A percentile compares a stretch with the other conserved stretches of the same genome.
phyloP scores from a whole-genome alignment of 495 filamentous ascomycete species.

The Aspergillus avenaceus region DNA sequence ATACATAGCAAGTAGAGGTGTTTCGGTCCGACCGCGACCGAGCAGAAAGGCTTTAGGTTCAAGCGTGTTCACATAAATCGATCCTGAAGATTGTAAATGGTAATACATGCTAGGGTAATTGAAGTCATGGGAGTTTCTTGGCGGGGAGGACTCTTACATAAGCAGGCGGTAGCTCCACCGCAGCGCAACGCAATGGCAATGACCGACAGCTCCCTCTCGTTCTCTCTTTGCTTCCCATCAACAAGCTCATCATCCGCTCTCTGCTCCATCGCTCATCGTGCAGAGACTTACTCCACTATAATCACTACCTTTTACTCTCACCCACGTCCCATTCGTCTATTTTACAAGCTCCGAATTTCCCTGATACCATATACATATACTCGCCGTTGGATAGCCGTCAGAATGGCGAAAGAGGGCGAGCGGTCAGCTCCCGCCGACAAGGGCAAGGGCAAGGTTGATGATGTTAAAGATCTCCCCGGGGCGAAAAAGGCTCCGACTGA shows the following conservation, averaged over 20 bases:
- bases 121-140: no score
- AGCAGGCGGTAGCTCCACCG: slow-evolving; percentile 37
- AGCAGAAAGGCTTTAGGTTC: no score
- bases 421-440: slow-evolving; percentile 81
- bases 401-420: slow-evolving; percentile 92
- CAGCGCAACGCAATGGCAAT: slow-evolving; percentile 22
- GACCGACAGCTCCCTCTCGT: slow-evolving; percentile 28
- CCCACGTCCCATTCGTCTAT: slow-evolving; percentile 1
- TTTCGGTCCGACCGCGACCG: no score
- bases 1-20: no score
- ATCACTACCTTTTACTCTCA: slow-evolving; percentile 4
- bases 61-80: no score
- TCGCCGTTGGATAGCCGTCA: slow-evolving; percentile 35
- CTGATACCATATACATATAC: slow-evolving; percentile 12
- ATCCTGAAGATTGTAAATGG: no score
- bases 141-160: slow-evolving; percentile 32
- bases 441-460: slow-evolving; percentile 87
- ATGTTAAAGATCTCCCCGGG: slow-evolving; percentile 52
- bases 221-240: slow-evolving; percentile 38
- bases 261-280: slow-evolving; percentile 26
- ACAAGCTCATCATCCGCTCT: slow-evolving; percentile 38
- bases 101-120: no score
- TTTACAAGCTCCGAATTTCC: slow-evolving; percentile 5
- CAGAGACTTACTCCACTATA: slow-evolving; percentile 17
- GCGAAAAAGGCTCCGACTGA: slow-evolving; percentile 62